Evolutionary conservation across 305 asterid species (phyloP), one percentile per base, ranked within the genome.

Genomic region (Euphrasia arctica): DNA sequence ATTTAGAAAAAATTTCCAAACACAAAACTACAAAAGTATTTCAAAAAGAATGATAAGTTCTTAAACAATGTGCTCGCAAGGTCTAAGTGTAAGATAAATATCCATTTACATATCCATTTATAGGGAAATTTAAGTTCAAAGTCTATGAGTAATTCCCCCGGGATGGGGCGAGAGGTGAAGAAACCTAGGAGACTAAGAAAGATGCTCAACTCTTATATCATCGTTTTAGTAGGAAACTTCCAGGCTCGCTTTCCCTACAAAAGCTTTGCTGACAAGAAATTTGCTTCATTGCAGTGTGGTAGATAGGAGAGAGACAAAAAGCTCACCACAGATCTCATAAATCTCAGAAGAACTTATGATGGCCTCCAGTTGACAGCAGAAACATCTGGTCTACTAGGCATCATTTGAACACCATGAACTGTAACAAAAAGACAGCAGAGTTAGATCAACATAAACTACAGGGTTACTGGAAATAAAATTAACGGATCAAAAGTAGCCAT

Each of bases 311-410:
- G 47, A 65, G 52, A 63, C 36, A 61, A 64, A 75, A 66, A 71
- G 59, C 88, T 80, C 77, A 80, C 85, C 87, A 62, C 15, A 64
- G 56, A 74, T 73, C 70, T 58, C 62, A 51, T 51, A 69, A 58
- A 60, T 67, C 59, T 61, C 64, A 49, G 56, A 65, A 31, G 13
- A 43, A 49, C 58, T 59, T 74, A 89, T 12, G 83, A 72, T 67
- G 91, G 95, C 75, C 95, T 85, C 95, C 95, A 78, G 69, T 70
- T 80, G 67, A 76, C 66, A 2, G 85, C 68, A 68, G 89, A 66
- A 75, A 82, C 72, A 54, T 87, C 95, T 43, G 85, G 82, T 70
- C 87, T 79, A 66, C 82, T 58, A 18, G 90, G 80, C 78, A 82
- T 74, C 74, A 79, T 54, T 9, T 74, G 80, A 70, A 65, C 74